Conservation (phyloP, 805 yeast species). For the Metschnikowia borealis region DNA sequence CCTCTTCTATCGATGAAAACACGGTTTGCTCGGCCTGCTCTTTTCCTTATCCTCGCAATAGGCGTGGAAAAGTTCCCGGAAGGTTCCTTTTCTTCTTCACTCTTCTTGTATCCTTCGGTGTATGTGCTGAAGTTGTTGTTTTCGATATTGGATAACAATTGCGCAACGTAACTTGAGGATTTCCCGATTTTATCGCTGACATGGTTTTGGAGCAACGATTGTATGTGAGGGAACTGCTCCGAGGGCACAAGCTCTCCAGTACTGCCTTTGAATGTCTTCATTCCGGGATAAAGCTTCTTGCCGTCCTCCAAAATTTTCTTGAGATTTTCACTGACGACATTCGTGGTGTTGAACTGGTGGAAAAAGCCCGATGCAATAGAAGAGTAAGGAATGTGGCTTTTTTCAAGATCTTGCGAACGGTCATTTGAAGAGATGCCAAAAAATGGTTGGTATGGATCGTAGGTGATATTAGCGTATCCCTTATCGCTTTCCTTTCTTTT, state of each 20-base stretch:
- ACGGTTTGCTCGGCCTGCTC: conserved; percentile 70
- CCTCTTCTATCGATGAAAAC: conserved; percentile 73
- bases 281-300: conserved; percentile 43
- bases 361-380: conserved; percentile 65
- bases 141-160: conserved; percentile 37
- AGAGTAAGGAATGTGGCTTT: conserved; percentile 71
- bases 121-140: conserved; percentile 38
- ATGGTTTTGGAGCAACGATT: conserved; percentile 32
- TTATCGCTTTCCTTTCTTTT: conserved; percentile 66
- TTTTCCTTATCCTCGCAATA: conserved; percentile 61
- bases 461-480: conserved; percentile 81
- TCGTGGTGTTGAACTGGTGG: conserved; percentile 61
- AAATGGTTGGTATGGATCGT: conserved; percentile 79
- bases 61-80: conserved; percentile 42
- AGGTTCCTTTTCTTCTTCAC: conserved; percentile 14
- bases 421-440: conserved; percentile 62
- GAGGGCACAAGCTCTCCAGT: conserved; percentile 49
- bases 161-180: conserved; percentile 35
- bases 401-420: conserved; percentile 41
- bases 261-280: conserved; percentile 44
- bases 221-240: conserved; percentile 47
- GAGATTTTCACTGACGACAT: conserved; percentile 42
- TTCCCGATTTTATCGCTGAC: conserved; percentile 20
- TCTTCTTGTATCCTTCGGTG: conserved; percentile 33
- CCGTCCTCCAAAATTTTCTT: conserved; percentile 43